Evolutionary conservation across 2,329 filamentous ascomycete genomes (phyloP).

Genomic region (Lecanicillium sp.): DNA sequence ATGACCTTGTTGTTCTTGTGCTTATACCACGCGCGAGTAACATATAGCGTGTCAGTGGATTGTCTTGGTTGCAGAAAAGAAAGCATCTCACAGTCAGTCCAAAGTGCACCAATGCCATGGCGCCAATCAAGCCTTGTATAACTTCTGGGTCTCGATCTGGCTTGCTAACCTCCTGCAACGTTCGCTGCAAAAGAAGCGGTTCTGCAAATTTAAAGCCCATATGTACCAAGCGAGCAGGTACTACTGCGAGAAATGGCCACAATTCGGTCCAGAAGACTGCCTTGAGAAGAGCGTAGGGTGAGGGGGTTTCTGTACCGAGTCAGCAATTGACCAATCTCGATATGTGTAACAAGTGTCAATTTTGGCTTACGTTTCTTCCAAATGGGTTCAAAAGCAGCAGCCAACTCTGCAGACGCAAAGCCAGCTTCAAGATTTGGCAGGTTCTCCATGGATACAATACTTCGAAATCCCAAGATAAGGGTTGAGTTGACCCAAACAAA

Average conservation of each 20-base stretch:
- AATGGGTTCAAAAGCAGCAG: conserved; percentile 5
- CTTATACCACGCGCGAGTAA: conserved; percentile 17
- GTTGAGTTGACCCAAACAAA: conserved; percentile 9
- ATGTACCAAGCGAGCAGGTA: conserved; percentile 29
- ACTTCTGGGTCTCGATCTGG: too few species aligned
- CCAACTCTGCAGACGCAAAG: conserved; percentile 4
- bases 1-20: conserved; percentile 28
- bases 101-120: conserved; percentile 14
- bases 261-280: too few species aligned
- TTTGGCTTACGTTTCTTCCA: conserved; percentile 10
- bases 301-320: too few species aligned
- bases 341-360: too few species aligned
- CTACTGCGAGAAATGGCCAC: conserved; percentile 11
- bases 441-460: conserved; percentile 3
- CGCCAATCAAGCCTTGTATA: too few species aligned
- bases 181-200: conserved; percentile 26
- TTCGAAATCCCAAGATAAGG: conserved; percentile 6
- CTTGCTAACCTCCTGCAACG: too few species aligned
- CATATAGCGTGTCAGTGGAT: too few species aligned
- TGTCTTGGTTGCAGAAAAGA: too few species aligned
- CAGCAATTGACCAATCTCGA: too few species aligned
- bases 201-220: conserved; percentile 36
- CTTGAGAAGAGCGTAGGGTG: too few species aligned
- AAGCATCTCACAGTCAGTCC: conserved; percentile 28
- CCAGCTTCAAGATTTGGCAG: conserved; percentile 7